These are phyloP conservation scores for Sporothrix mexicana DNA, from an alignment of 2,329 filamentous ascomycete genomes.

Conservation along the genomic window DNA sequence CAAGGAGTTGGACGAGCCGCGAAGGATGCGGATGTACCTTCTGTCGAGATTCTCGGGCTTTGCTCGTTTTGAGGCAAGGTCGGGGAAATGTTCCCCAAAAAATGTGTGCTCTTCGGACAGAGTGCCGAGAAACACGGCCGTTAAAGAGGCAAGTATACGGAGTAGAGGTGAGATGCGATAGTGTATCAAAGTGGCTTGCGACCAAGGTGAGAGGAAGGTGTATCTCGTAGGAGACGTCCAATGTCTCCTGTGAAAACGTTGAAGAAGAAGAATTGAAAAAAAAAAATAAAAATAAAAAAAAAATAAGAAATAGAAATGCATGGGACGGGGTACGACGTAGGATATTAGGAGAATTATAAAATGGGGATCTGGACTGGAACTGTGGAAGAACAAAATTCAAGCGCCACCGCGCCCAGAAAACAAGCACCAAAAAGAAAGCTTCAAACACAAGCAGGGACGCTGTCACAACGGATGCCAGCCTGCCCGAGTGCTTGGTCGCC, in stretches of 20 bases:
- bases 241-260: not conserved
- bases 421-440: not conserved
- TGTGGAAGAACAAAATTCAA: not conserved
- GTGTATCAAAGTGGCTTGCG: no score
- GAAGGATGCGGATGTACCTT: not conserved
- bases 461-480: not conserved
- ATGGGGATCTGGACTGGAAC: not conserved
- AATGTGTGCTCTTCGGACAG: no score
- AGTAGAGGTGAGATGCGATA: no score
- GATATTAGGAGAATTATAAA: slow-evolving; percentile 1
- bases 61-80: not conserved
- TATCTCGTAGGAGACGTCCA: not conserved
- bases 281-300: no score
- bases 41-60: not conserved
- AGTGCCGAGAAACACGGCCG: not conserved
- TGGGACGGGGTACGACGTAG: not conserved
- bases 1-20: not conserved
- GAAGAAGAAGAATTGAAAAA: not conserved
- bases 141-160: not conserved
- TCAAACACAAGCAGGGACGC: not conserved
- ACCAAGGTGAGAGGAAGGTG: not conserved
- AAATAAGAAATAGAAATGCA: no score
- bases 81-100: no score
- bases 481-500: slow-evolving; percentile 7
- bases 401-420: not conserved